Conservation (phyloP, 352 stramenopile genomes). For the Elongisporangium senticosum region DNA sequence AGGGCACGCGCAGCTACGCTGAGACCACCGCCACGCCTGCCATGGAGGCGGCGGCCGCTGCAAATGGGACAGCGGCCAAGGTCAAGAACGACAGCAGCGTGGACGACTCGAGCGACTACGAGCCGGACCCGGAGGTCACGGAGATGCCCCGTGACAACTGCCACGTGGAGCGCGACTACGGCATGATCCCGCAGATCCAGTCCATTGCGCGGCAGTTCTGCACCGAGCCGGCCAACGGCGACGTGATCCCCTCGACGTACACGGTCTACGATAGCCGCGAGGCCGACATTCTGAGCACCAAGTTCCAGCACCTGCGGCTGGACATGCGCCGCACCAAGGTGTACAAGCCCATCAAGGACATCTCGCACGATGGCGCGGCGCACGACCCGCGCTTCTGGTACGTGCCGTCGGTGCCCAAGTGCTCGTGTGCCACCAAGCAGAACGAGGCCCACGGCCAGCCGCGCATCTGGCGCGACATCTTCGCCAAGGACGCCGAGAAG, state of each 20-base stretch:
- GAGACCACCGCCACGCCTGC: background rate
- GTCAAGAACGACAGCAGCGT: background rate
- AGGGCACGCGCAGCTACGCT: background rate
- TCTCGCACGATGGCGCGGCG: background rate
- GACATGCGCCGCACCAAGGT: background rate
- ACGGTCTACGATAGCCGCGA: background rate
- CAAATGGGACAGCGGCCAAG: background rate
- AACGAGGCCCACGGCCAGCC: constrained; percentile 3
- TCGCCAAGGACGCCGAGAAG: background rate
- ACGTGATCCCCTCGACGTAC: background rate
- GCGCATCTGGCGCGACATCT: background rate
- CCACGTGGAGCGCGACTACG: background rate
- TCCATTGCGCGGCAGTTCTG: background rate
- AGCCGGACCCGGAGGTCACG: background rate
- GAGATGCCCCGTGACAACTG: background rate
- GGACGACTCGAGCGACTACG: background rate
- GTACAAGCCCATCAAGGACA: constrained; percentile 1
- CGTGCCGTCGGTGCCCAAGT: background rate
- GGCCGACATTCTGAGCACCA: background rate
- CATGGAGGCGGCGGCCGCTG: background rate
- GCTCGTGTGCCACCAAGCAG: background rate
- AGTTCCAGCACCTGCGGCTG: background rate
- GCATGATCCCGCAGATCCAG: background rate
- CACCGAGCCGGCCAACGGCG: background rate
- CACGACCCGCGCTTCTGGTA: background rate